These are phyloP conservation scores for Dentipellis sp. DNA, from an alignment of 768 basidiomycete species.

Conservation along the genomic window DNA sequence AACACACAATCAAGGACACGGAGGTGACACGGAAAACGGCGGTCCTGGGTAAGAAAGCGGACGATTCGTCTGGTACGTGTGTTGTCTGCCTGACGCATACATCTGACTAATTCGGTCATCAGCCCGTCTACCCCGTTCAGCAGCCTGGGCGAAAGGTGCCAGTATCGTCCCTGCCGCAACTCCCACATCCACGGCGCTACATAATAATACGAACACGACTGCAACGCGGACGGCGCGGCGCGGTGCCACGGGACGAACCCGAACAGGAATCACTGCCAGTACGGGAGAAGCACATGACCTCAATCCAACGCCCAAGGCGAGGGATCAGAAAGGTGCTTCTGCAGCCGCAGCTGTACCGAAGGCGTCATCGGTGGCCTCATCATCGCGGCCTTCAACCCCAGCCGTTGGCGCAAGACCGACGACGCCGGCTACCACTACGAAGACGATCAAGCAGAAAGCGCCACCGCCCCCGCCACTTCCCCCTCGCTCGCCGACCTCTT, in stretches of 20 bases:
- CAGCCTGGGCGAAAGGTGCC: conserved; percentile 33
- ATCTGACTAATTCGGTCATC: conserved; percentile 11
- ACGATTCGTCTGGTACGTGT: conserved; percentile 25
- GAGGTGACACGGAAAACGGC: conserved; percentile 53
- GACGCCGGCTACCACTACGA: background rate
- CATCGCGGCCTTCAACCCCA: conserved; percentile 54
- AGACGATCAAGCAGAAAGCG: conserved; percentile 3
- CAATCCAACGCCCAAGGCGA: conserved; percentile 8
- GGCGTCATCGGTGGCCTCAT: conserved; percentile 36
- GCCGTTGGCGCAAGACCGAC: conserved; percentile 16
- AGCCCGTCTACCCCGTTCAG: conserved; percentile 51
- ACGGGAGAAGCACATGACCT: conserved; percentile 3
- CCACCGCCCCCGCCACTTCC: conserved; percentile 8
- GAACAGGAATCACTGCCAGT: conserved; percentile 32
- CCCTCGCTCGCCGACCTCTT: conserved; percentile 18
- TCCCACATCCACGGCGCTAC: conserved; percentile 18
- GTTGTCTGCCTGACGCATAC: background rate
- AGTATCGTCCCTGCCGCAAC: conserved; percentile 1
- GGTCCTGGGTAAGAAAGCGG: conserved; percentile 44
- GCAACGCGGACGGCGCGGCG: conserved; percentile 15
- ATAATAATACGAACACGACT: conserved; percentile 18
- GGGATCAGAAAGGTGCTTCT: conserved; percentile 35
- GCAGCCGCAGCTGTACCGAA: conserved; percentile 16
- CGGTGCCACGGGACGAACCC: conserved; percentile 20
- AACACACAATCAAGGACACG: conserved; percentile 88